These are phyloP conservation scores for Triglochin maritima DNA, from an alignment of 106 monocot genomes.

Conservation along the genomic window DNA sequence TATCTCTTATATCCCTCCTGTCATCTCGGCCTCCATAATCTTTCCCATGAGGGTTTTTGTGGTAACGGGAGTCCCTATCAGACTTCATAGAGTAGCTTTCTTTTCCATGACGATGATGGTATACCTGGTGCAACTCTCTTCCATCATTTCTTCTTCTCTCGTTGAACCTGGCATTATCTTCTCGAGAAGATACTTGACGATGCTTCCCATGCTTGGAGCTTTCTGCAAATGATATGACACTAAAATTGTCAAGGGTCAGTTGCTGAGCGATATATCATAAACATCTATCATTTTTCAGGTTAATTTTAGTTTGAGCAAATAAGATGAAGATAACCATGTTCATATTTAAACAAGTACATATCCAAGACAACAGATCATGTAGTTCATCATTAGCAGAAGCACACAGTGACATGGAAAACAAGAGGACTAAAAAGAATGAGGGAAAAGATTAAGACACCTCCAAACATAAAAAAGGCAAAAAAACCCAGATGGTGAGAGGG, in stretches of 20 bases:
- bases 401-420: too few species aligned
- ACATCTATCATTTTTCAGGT: not conserved
- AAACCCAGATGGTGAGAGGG: too few species aligned
- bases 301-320: not conserved
- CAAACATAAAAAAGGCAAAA: too few species aligned
- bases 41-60: constrained; percentile 13
- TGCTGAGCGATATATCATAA: not conserved
- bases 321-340: too few species aligned
- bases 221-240: constrained; percentile 15
- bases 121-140: constrained; percentile 24
- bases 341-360: too few species aligned
- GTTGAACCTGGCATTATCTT: constrained; percentile 9
- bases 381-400: too few species aligned
- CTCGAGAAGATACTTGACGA: constrained; percentile 13
- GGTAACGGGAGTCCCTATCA: constrained; percentile 30
- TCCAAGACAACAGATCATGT: too few species aligned
- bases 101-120: constrained; percentile 23
- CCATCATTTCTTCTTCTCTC: constrained; percentile 25
- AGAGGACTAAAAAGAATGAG: too few species aligned
- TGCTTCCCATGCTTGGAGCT: constrained; percentile 14
- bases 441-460: too few species aligned
- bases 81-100: constrained; percentile 27
- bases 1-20: constrained; percentile 30
- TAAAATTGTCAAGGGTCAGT: not conserved
- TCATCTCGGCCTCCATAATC: constrained; percentile 5